Evolutionary conservation across 371 early-diverging fungal genomes (phyloP), one percentile per base, ranked within the genome.

Genomic region (Catenaria anguillulae): DNA sequence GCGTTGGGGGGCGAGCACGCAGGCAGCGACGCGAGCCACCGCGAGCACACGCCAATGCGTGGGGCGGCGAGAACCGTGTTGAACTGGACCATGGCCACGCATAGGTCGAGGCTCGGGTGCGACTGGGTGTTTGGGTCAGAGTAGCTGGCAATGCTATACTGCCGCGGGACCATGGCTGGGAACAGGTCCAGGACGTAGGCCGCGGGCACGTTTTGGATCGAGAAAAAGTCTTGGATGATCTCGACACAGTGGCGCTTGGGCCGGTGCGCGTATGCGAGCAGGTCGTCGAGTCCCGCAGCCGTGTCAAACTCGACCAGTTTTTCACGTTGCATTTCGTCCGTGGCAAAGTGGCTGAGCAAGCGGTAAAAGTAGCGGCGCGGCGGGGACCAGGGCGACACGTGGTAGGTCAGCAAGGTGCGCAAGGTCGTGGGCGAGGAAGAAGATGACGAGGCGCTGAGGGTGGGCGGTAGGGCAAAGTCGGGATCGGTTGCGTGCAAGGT

Each of bases 281-380:
- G 75, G 59, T 93, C 97, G 64, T 89, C 88, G 70, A 87, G 88
- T 5, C 94, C 96, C 60, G 78, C 84, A 0, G 90, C 71, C 0
- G 83, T 75, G 2, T 84, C 69, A 62, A 93, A 89, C 62, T 92
- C 90, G 31, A 76, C 71, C 50, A 94, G 73, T 67, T 88, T 84
- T 42, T 90, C 91, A 2, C 76, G 80, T 34, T 90, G 88, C 48
- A 81, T 68, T 31, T 76, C 75, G 64, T 87, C 81, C 12, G 69
- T 61, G 0, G 89, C 82, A 66, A 96, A 93, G 66, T 84, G 84
- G 21, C 84, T 67, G 33, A 92, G 71, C 65, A 90, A 79, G 65
- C 90, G 86, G 67, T 94, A 92, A 71, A 94, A 92, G 37, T 89
- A 90, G 33, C 91, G 77, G 23, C 86, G 73, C 19, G 95, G 97